Conservation (phyloP, 495 filamentous ascomycete species). For the Penicillium simplicissimum region DNA sequence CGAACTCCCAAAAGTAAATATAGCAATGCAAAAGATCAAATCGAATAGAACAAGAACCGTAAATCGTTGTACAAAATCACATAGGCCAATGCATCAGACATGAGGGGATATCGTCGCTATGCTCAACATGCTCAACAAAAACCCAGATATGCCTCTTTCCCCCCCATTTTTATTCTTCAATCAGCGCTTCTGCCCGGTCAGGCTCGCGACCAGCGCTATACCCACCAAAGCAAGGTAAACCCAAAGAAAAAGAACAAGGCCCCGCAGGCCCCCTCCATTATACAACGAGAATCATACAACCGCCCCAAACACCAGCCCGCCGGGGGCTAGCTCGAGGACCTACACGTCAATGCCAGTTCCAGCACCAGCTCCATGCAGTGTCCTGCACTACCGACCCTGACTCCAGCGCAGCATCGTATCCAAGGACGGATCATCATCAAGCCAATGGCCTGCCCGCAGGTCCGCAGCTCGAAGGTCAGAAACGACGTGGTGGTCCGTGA, state of each 20-base stretch:
- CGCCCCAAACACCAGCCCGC: background rate
- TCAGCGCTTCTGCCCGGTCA: background rate
- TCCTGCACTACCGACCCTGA: constrained; percentile 25
- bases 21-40: background rate
- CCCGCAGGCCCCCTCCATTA: constrained; percentile 14
- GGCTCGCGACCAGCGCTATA: constrained; percentile 27
- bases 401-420: constrained; percentile 48
- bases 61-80: constrained; percentile 12
- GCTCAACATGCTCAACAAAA: constrained; percentile 19
- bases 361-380: background rate
- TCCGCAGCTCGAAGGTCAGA: constrained; percentile 65
- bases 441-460: constrained; percentile 69
- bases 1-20: constrained; percentile 1
- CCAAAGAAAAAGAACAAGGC: background rate
- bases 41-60: constrained; percentile 6
- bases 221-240: constrained; percentile 8
- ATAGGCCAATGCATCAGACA: constrained; percentile 20
- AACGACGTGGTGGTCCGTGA: constrained; percentile 68
- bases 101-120: constrained; percentile 32
- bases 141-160: constrained; percentile 16
- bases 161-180: constrained; percentile 5
- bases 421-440: constrained; percentile 66
- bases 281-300: constrained; percentile 12
- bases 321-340: background rate
- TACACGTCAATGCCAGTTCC: background rate